Base-by-base conservation (phyloP, 495 filamentous ascomycete species). In the Aspergillus panamensis region DNA sequence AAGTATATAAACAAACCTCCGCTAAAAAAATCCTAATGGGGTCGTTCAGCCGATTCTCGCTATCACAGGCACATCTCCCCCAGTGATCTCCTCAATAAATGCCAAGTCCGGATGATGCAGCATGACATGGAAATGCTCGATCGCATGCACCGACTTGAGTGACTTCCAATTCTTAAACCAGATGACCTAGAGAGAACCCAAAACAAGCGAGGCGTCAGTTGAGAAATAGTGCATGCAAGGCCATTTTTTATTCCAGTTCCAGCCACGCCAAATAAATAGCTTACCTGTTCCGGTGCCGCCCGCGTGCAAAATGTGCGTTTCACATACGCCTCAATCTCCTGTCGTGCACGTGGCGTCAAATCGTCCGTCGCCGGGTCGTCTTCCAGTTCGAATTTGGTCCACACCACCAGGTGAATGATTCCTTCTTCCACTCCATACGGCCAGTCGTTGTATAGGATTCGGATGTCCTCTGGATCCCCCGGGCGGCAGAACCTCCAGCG, bases 51-150 rank as follows among this genome's bases (percentile, higher is more conserved):
- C 66, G 25, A 73, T 30, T 59, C 61, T 71, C 6, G 65, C 59
- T 17, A 72, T 70, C 64, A 87, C 63, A 3, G 89, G 85, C 9
- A 89, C 75, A 73, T 96, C 90, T 5, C 87, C 88, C 29, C 80
- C 70, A 2, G 91, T 95, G 61, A 95, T 82, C 58, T 87, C 79
- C 58, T 78, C 71, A 32, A 96, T 65, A 58, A 92, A 90, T 33
- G 73, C 80, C 47, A 76, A 75, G 66, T 90, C 84, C 5, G 91
- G 86, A 48, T 88, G 79, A 69, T 83, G 86, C 44, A 96, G 74
- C 89, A 96, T 92, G 66, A 96, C 88, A 70, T 96, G 91, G 71
- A 96, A 94, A 66, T 96, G 91, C 77, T 96, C 91, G n/a, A 96
- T 82, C n/a, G 87, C 83, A 59, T 90, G 83, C 12, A 96, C 82